Base-by-base conservation (phyloP, 331 rosid genomes). In the Prunus yedoensis region DNA sequence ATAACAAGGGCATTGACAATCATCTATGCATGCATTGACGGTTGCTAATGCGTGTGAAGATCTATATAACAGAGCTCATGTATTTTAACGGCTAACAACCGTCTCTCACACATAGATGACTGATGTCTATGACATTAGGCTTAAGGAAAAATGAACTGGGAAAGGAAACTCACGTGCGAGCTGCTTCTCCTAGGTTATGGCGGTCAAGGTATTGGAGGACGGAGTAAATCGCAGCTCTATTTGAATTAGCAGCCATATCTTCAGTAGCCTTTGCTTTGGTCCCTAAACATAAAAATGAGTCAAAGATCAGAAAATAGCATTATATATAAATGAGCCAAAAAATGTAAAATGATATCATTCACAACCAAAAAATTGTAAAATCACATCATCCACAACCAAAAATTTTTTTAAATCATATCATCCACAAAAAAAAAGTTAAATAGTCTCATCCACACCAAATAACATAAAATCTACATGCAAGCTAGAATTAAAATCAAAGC, bases 141-240 rank as follows among this genome's bases (percentile, higher is more conserved):
- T 13, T 60, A 16, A 12, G 18, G 10, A 17, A 3, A 58, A 41
- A 1, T 49, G 15, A 20, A 57, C 3, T 18, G 15, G 2, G 5
- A 21, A 46, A 10, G 32, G 32, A 28, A 12, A n/a, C 74, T 16
- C 58, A 78, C 80, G 28, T 15, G 27, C 70, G 83, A 17, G 86
- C 79, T 4, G 75, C 28, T 18, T 61, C 51, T 11, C 4, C 11
- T 14, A 65, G 51, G n/a, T 75, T 41, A 3, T 13, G 27, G 1
- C 25, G 15, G 18, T 54, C 51, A 10, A 83, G 70, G 53, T 57
- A 77, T 3, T 32, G 68, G n/a, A 71, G 18, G 14, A 74, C 11
- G 11, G 28, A 5, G 47, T 12, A 15, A 35, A 82, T 23, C 0
- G 20, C 25, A 5, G 23, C 21, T 14, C 45, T 5, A 46, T 20